phyloP scores from a whole-genome alignment of 352 stramenopile species.

The Globisporangium irregulare region DNA sequence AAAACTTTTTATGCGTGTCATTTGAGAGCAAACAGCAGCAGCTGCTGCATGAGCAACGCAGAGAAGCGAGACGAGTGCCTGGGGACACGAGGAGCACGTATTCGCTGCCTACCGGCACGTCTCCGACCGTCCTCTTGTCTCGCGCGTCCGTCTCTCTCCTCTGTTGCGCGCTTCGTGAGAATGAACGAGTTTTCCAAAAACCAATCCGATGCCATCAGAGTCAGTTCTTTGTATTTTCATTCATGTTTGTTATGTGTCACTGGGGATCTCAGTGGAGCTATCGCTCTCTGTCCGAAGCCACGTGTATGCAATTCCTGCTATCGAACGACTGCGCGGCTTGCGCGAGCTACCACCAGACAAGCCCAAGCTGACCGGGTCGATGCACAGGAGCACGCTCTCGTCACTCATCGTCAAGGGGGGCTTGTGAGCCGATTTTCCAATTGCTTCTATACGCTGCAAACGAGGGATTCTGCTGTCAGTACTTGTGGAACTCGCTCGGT shows the following conservation, averaged over 20 bases:
- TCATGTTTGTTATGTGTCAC: no score
- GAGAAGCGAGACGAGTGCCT: neutral
- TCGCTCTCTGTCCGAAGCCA: no score
- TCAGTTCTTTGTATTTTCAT: neutral
- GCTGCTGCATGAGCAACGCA: neutral
- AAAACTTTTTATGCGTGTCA: slow-evolving; percentile 17
- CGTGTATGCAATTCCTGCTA: no score
- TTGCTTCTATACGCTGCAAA: no score
- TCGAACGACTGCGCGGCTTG: neutral
- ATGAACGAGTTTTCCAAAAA: slow-evolving; percentile 14
- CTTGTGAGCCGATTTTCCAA: no score
- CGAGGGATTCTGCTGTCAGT: no score
- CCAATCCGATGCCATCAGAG: slow-evolving; percentile 11
- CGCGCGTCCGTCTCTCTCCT: neutral
- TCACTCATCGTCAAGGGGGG: neutral
- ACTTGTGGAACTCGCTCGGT: no score
- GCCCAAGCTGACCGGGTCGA: neutral
- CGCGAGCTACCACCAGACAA: no score
- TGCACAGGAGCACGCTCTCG: neutral
- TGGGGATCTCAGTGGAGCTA: no score
- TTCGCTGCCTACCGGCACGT: neutral
- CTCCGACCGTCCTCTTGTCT: neutral
- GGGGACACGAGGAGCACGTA: neutral
- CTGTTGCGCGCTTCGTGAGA: slow-evolving; percentile 2
- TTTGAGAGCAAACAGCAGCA: slow-evolving; percentile 8